A percentile compares a stretch with the other conserved stretches of the same genome.
phyloP scores from a whole-genome alignment of 257 asterid genomes.

The Solanum tarapatanum region DNA sequence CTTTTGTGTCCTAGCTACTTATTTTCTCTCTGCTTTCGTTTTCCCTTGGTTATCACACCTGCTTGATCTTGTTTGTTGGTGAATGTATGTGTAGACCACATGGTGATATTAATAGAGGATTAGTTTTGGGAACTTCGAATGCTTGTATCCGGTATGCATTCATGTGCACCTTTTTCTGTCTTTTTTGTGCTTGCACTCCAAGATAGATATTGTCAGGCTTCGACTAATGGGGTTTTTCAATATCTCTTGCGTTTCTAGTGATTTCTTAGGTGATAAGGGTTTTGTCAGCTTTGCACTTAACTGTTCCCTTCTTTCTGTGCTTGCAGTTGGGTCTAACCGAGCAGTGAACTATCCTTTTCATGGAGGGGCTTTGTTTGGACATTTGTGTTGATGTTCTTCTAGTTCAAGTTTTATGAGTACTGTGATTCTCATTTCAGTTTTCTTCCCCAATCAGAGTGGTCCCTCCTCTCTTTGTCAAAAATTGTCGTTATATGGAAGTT shows the following conservation, averaged over 20 bases:
- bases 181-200: no score
- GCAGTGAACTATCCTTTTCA: neutral
- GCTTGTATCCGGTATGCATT: neutral
- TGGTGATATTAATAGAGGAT: neutral
- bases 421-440: no score
- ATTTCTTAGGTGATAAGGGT: no score
- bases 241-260: no score
- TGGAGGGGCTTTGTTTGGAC: neutral
- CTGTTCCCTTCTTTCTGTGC: no score
- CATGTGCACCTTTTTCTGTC: neutral
- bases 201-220: no score
- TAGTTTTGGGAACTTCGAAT: no score
- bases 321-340: no score
- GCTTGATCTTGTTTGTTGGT: neutral
- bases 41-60: neutral
- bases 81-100: neutral
- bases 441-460: neutral
- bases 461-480: neutral
- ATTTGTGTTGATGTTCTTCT: no score
- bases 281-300: no score
- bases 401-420: neutral
- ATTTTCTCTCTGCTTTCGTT: neutral
- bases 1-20: neutral
- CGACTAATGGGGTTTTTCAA: no score
- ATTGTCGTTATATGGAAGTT: neutral